Evolutionary conservation across 148 eudicot species (phyloP), one percentile per base, ranked within the genome.

Genomic region (Camellia sinensis): DNA sequence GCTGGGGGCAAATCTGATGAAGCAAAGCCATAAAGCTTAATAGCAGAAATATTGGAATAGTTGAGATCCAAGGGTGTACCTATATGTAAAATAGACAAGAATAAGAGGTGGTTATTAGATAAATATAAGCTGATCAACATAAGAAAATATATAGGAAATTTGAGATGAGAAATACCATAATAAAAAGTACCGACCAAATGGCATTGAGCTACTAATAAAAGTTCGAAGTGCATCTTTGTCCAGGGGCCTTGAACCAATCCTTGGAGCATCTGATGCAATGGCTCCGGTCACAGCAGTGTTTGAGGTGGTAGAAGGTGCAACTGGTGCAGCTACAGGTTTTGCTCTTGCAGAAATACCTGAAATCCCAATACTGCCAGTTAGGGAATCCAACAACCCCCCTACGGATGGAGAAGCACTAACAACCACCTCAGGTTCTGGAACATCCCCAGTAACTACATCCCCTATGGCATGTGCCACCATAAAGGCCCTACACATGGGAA

Each of bases 361-460:
- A 46, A 93, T 93, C 52, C 98, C 98, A 59, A 95, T 93, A 82
- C 98, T 92, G 46, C 98, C 98, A 60, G 98, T 91, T 80, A 95
- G 85, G 14, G 98, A 91, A 89, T 95, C 98, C 79, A 95, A 85
- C 83, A 95, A 81, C 57, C 98, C 97, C 72, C 98, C 98, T 11
- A 93, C 98, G 6, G 98, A 89, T 63, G 97, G 92, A 84, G 93
- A 74, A 59, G 91, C 87, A 81, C 65, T 87, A 66, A 90, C 88
- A 79, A 91, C 87, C 76, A 93, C 87, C 82, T 95, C 98, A 75
- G 97, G 93, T 82, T 93, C 98, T 68, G 76, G 82, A 75, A 84
- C 59, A 70, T 93, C 97, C 19, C 97, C 97, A 11, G 86, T 84
- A 48, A 93, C 83, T 78, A 95, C 86, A 67, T 95, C 97, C 56